phyloP scores from a whole-genome alignment of 2,329 filamentous ascomycete genomes.

The Arthrobotrys iridis region DNA sequence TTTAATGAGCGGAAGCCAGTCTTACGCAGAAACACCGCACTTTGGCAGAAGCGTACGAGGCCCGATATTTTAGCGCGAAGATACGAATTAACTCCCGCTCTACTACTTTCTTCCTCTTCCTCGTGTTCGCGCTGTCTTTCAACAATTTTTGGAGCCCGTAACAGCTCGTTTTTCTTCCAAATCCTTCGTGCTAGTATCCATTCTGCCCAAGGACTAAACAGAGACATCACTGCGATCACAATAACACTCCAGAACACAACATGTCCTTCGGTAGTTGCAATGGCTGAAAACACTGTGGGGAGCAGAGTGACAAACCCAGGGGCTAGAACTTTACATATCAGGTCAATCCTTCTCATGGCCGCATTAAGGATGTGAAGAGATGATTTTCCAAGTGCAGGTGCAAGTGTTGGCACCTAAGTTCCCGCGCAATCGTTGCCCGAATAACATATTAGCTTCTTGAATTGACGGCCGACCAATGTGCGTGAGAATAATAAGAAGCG shows the following conservation, averaged over 20 bases:
- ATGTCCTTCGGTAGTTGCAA: slow-evolving; percentile 7
- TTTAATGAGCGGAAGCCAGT: not conserved
- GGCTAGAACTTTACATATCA: slow-evolving; percentile 68
- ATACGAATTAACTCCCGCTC: not conserved
- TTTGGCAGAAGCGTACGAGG: slow-evolving; percentile 61
- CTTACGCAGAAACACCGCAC: slow-evolving; percentile 61
- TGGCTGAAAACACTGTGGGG: slow-evolving; percentile 61
- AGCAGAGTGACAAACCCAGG: slow-evolving; percentile 67
- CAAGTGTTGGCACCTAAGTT: slow-evolving; percentile 61
- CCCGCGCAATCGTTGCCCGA: slow-evolving; percentile 58
- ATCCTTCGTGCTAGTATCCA: slow-evolving; percentile 62
- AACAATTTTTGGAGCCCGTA: slow-evolving; percentile 59
- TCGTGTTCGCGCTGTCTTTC: not conserved
- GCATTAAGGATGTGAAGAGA: slow-evolving; percentile 64
- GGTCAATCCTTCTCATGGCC: slow-evolving; percentile 69
- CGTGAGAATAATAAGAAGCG: not conserved
- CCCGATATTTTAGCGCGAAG: slow-evolving; percentile 58
- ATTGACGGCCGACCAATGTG: slow-evolving; percentile 49
- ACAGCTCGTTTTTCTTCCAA: slow-evolving; percentile 60
- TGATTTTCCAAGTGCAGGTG: slow-evolving; percentile 32
- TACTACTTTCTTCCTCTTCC: not conserved
- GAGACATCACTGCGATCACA: slow-evolving; percentile 64
- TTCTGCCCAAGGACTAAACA: slow-evolving; percentile 62
- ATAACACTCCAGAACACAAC: slow-evolving; percentile 59
- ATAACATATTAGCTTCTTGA: slow-evolving; percentile 24